phyloP scores from a whole-genome alignment of 225 moss, liverwort and hornwort species.

The Bryoerythrophyllum caledonicum region DNA sequence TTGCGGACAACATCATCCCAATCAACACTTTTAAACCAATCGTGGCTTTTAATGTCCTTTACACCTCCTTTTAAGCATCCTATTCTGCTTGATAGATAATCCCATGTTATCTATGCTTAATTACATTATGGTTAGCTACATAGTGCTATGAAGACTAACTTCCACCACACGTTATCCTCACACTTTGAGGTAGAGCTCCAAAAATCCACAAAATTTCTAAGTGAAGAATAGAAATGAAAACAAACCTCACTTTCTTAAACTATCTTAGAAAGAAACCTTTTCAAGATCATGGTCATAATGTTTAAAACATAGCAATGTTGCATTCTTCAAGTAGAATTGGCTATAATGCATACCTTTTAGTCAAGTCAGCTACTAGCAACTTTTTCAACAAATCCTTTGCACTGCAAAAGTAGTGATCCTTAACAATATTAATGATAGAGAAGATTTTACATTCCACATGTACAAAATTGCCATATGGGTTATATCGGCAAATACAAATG shows the following conservation, averaged over 20 bases:
- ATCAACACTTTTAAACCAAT: constrained; percentile 72
- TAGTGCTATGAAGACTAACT: not conserved
- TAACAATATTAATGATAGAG: not conserved
- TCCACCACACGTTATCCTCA: not conserved
- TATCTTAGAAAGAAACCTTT: not conserved
- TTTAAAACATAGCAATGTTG: no score
- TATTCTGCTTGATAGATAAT: constrained; percentile 38
- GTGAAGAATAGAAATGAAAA: not conserved
- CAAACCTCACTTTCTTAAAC: not conserved
- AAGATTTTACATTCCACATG: not conserved
- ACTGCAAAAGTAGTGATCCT: constrained; percentile 29
- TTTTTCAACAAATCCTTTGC: constrained; percentile 78
- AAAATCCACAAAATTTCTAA: not conserved
- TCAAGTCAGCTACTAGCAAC: constrained; percentile 83
- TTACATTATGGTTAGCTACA: not conserved
- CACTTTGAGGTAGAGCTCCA: not conserved
- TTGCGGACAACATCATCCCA: constrained; percentile 67
- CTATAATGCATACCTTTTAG: constrained; percentile 54
- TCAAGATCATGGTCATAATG: no score
- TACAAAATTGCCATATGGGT: no score
- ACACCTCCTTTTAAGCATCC: constrained; percentile 91
- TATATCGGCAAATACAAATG: no score
- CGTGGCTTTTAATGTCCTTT: constrained; percentile 81
- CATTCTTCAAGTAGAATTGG: no score
- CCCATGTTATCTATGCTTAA: not conserved